These are phyloP conservation scores for Plasmodium gallinaceum DNA, from an alignment of 169 alveolate genomes.

Conservation along the genomic window DNA sequence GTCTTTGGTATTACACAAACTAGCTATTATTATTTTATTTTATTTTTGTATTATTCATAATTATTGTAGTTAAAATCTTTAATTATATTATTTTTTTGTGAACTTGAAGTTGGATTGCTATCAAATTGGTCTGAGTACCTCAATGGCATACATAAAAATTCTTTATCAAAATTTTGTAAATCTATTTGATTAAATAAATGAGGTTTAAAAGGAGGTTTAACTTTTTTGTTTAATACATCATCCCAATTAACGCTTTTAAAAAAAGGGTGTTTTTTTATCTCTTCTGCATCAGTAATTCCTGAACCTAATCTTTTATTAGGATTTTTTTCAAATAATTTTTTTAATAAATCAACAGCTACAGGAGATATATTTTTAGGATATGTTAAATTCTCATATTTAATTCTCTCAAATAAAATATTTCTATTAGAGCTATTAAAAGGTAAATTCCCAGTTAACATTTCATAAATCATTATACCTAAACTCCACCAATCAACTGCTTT, in stretches of 20 bases:
- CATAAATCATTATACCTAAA: constrained; percentile 88
- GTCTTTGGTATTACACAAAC: neutral
- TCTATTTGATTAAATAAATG: constrained; percentile 78
- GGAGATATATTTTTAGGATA: constrained; percentile 78
- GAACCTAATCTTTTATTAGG: constrained; percentile 90
- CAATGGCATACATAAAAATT: constrained; percentile 54
- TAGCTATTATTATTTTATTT: neutral
- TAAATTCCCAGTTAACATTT: constrained; percentile 90
- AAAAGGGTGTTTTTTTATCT: constrained; percentile 88
- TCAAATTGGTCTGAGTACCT: constrained; percentile 50
- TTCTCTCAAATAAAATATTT: constrained; percentile 80
- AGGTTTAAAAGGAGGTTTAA: constrained; percentile 88
- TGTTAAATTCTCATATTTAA: constrained; percentile 80
- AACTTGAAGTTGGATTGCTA: neutral
- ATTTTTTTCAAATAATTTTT: constrained; percentile 85
- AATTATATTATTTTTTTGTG: neutral
- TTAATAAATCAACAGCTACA: constrained; percentile 85
- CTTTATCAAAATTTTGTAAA: constrained; percentile 78
- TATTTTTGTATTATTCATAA: neutral
- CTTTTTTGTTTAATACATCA: constrained; percentile 74
- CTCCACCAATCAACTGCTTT: constrained; percentile 91
- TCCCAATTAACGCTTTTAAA: constrained; percentile 88
- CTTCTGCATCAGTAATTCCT: constrained; percentile 82
- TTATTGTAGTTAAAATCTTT: constrained; percentile 53
- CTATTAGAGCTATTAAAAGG: constrained; percentile 88